Evolutionary conservation across 371 early-diverging fungal genomes (phyloP).

Genomic region (Rhizopus stolonifer): DNA sequence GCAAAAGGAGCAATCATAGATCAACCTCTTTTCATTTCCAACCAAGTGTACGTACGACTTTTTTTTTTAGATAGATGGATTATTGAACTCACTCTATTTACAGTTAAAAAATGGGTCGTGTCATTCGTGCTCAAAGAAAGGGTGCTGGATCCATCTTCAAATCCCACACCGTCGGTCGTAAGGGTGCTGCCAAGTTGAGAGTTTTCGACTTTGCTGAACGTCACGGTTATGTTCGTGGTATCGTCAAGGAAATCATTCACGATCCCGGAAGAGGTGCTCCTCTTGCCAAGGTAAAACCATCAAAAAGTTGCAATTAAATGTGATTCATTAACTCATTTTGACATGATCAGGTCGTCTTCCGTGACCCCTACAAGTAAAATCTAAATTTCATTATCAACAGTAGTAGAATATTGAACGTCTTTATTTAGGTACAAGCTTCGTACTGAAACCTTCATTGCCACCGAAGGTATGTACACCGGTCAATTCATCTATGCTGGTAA

Average conservation of each 20-base stretch:
- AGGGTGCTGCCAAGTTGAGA: slow-evolving; percentile 96
- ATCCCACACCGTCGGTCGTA: slow-evolving; percentile 91
- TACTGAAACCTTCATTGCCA: slow-evolving; percentile 95
- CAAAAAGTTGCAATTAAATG: background rate
- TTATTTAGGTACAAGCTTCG: slow-evolving; percentile 79
- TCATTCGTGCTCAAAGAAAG: slow-evolving; percentile 90
- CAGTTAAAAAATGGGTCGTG: slow-evolving; percentile 62
- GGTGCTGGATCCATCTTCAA: slow-evolving; percentile 98
- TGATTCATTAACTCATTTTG: slow-evolving; percentile 49
- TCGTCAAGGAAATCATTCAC: slow-evolving; percentile 99
- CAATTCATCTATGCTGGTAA: slow-evolving; percentile 99
- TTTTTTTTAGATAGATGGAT: slow-evolving; percentile 2
- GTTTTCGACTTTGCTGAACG: slow-evolving; percentile 95
- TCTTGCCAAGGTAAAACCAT: slow-evolving; percentile 81
- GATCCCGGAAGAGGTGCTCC: slow-evolving; percentile 99
- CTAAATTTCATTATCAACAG: slow-evolving; percentile 16
- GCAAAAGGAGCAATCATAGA: slow-evolving; percentile 5
- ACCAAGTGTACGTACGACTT: slow-evolving; percentile 16
- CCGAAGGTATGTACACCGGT: slow-evolving; percentile 99
- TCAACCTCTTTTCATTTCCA: slow-evolving; percentile 20
- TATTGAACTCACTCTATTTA: slow-evolving; percentile 1
- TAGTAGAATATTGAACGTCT: slow-evolving; percentile 21
- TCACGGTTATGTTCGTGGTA: slow-evolving; percentile 95
- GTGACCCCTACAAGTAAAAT: slow-evolving; percentile 53
- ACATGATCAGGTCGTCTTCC: slow-evolving; percentile 81